Evolutionary conservation across 495 filamentous ascomycete species (phyloP).

Genomic region (Podospora appendiculata): DNA sequence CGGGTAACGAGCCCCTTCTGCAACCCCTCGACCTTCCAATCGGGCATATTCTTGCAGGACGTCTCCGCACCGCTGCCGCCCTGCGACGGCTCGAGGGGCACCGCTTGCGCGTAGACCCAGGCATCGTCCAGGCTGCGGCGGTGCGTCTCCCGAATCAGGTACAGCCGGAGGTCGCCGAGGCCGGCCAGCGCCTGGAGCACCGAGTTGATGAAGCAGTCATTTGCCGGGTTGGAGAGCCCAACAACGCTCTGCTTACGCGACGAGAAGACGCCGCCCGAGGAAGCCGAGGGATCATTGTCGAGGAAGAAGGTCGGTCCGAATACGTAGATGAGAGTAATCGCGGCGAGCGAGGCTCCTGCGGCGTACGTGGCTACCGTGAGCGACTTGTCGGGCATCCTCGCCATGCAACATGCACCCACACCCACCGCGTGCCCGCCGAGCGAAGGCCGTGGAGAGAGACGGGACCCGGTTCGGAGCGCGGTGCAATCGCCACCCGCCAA

Average conservation of each 20-base stretch:
- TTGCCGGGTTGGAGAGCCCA: slow-evolving; percentile 82
- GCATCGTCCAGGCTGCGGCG: slow-evolving; percentile 69
- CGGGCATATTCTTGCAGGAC: slow-evolving; percentile 41
- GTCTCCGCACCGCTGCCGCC: slow-evolving; percentile 15
- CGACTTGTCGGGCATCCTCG: slow-evolving; percentile 74
- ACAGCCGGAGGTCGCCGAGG: slow-evolving; percentile 80
- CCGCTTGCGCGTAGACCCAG: slow-evolving; percentile 56
- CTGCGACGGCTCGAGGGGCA: slow-evolving; percentile 27
- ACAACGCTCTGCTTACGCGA: slow-evolving; percentile 81
- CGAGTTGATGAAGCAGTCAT: slow-evolving; percentile 99
- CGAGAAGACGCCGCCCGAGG: slow-evolving; percentile 22
- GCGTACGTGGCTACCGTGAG: slow-evolving; percentile 87
- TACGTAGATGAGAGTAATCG: slow-evolving; percentile 93
- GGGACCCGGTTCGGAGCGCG: no score
- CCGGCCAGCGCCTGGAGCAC: slow-evolving; percentile 93
- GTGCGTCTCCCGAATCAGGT: slow-evolving; percentile 82
- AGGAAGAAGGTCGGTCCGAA: slow-evolving; percentile 94
- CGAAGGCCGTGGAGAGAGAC: no score
- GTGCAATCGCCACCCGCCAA: no score
- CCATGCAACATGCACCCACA: no score
- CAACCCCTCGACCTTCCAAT: slow-evolving; percentile 62
- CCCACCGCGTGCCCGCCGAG: no score
- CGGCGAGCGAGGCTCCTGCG: slow-evolving; percentile 89
- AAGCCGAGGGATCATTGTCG: slow-evolving; percentile 58
- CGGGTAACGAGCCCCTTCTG: slow-evolving; percentile 76